A percentile compares a stretch with the other conserved stretches of the same genome.
Evolutionary conservation across 2,329 filamentous ascomycete species (phyloP).

Genomic region (Hypoxylon sp.): DNA sequence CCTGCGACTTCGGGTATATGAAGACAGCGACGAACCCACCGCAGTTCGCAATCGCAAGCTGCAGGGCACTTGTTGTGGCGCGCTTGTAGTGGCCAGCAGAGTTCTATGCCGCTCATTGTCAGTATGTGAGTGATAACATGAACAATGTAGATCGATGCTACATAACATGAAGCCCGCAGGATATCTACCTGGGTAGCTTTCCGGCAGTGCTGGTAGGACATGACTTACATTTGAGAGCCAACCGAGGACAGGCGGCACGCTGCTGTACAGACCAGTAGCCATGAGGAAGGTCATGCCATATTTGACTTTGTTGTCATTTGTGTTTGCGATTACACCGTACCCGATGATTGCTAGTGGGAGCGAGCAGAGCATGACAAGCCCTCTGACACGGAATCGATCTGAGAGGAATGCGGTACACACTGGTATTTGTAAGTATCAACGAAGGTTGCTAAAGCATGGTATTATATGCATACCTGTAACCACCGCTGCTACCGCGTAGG

Average conservation of each 20-base stretch:
- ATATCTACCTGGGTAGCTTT: too few relatives aligned
- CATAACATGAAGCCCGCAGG: neutral
- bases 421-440: constrained; percentile 32
- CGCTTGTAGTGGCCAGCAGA: constrained; percentile 79
- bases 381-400: constrained; percentile 72
- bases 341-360: constrained; percentile 76
- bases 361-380: constrained; percentile 73
- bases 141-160: neutral
- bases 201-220: neutral
- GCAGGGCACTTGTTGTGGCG: constrained; percentile 75
- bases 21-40: constrained; percentile 77
- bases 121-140: constrained; percentile 18
- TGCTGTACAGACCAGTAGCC: constrained; percentile 75
- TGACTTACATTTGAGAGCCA: constrained; percentile 72
- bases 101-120: constrained; percentile 58
- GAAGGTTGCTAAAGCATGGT: neutral
- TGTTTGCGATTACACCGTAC: constrained; percentile 75
- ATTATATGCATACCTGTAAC: constrained; percentile 61
- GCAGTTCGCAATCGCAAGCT: constrained; percentile 76
- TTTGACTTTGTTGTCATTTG: constrained; percentile 65
- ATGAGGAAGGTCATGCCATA: constrained; percentile 79
- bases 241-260: constrained; percentile 73
- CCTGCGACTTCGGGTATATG: constrained; percentile 70
- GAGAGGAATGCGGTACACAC: constrained; percentile 71
- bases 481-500: constrained; percentile 72